A percentile compares a stretch with the other conserved stretches of the same genome.
Evolutionary conservation across 306 rosid genomes (phyloP).

Genomic region (Adenanthera pavonina): DNA sequence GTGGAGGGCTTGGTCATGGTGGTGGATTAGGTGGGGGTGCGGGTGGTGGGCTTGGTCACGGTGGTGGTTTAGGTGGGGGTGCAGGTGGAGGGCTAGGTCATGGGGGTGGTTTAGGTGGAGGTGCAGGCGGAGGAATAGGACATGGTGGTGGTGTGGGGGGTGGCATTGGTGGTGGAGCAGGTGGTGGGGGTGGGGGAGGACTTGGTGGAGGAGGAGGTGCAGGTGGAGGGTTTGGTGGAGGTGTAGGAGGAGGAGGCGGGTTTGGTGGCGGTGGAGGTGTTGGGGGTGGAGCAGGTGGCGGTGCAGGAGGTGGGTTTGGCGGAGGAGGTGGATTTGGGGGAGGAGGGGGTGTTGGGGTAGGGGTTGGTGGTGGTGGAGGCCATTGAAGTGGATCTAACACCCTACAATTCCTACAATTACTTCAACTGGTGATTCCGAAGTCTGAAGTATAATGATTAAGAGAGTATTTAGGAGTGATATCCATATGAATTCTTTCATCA

Average conservation of each 20-base stretch:
- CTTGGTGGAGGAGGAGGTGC: not conserved
- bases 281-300: conserved; percentile 22
- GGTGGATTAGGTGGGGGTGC: not conserved
- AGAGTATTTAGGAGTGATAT: not conserved
- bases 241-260: conserved; percentile 4
- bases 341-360: conserved; percentile 8
- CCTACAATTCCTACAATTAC: not conserved
- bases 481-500: not conserved
- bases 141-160: conserved; percentile 20
- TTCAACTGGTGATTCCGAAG: not conserved
- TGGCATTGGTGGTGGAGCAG: not conserved
- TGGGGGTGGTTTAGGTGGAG: not conserved
- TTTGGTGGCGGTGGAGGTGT: not conserved
- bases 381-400: not conserved
- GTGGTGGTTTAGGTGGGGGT: conserved; percentile 29
- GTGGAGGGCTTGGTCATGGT: conserved; percentile 5
- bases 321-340: conserved; percentile 38
- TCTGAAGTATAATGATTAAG: not conserved
- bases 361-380: conserved; percentile 33
- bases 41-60: conserved; percentile 35
- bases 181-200: conserved; percentile 28
- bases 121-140: not conserved
- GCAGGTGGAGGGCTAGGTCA: conserved; percentile 2
- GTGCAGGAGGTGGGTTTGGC: conserved; percentile 17
- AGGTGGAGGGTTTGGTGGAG: not conserved